Conservation (phyloP, 1,284 basidiomycete species). For the Meira nashicola region DNA sequence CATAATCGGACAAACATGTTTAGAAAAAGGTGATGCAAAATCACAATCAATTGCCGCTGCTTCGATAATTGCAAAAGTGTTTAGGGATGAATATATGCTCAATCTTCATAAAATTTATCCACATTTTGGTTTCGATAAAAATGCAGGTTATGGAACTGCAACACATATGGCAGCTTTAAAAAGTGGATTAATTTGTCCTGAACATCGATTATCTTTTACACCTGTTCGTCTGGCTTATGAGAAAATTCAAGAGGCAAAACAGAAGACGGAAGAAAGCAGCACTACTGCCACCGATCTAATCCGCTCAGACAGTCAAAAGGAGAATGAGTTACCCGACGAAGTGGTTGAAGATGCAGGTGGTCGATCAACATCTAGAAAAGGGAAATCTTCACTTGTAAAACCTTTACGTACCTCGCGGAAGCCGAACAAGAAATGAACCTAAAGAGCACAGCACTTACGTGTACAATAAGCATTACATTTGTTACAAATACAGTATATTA, state of each 20-base stretch:
- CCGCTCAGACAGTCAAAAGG: too few species aligned
- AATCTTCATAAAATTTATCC: background rate
- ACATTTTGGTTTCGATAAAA: constrained; percentile 1
- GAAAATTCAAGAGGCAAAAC: background rate
- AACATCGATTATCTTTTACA: constrained; percentile 4
- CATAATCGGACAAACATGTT: background rate
- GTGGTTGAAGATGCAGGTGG: too few species aligned
- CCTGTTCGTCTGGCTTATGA: constrained; percentile 4
- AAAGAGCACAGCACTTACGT: too few species aligned
- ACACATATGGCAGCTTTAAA: background rate
- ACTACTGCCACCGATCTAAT: too few species aligned
- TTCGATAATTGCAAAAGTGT: constrained; percentile 10
- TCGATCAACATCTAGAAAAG: too few species aligned
- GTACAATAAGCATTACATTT: too few species aligned
- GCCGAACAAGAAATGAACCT: too few species aligned
- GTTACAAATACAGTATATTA: too few species aligned
- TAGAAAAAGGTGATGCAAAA: constrained; percentile 1
- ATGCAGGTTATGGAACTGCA: constrained; percentile 7
- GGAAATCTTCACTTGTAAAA: too few species aligned
- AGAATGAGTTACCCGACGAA: too few species aligned
- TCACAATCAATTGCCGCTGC: constrained; percentile 7
- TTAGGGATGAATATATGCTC: constrained; percentile 1
- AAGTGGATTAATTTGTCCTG: background rate
- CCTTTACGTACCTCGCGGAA: too few species aligned
- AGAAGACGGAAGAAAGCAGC: too few species aligned